phyloP scores from a whole-genome alignment of 2,329 filamentous ascomycete genomes.

The Cladosporium sp. region DNA sequence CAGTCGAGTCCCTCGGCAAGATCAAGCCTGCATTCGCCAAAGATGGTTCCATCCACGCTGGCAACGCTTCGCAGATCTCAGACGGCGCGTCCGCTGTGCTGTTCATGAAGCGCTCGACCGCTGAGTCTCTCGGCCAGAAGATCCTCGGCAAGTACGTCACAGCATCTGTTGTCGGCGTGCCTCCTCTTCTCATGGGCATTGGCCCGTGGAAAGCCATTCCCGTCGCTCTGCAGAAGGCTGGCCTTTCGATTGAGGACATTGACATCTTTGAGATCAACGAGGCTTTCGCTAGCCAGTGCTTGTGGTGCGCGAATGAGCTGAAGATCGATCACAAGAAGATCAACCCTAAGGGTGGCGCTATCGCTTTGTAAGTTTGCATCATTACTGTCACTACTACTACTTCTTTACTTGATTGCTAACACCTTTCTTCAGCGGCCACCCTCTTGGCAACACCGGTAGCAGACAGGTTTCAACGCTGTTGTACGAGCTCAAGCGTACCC shows the following conservation, averaged over 20 bases:
- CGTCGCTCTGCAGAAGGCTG: conserved; percentile 83
- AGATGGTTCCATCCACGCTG: conserved; percentile 91
- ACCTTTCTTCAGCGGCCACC: conserved; percentile 60
- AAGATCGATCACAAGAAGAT: conserved; percentile 82
- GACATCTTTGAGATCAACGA: conserved; percentile 99
- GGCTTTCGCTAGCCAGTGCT: conserved; percentile 91
- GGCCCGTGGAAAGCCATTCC: conserved; percentile 97
- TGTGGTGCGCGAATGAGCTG: conserved; percentile 91
- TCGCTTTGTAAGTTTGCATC: conserved; percentile 63
- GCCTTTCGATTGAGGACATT: conserved; percentile 83
- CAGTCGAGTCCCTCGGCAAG: conserved; percentile 84
- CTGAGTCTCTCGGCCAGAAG: conserved; percentile 81
- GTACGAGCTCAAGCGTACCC: conserved; percentile 82
- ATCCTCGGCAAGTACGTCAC: conserved; percentile 92
- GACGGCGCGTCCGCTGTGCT: conserved; percentile 94
- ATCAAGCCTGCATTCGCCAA: conserved; percentile 88
- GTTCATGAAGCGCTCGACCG: conserved; percentile 91
- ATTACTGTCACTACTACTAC: conserved; percentile 12
- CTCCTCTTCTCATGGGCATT: conserved; percentile 92
- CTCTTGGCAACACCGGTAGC: conserved; percentile 89
- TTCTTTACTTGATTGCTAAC: conserved; percentile 73
- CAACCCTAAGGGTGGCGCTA: conserved; percentile 95
- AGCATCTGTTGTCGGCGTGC: conserved; percentile 82
- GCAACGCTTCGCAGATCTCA: conserved; percentile 93
- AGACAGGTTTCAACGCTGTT: conserved; percentile 90